Evolutionary conservation across 352 stramenopile species (phyloP), one percentile per base, ranked within the genome.

Genomic region (Phytopythium sindhum): DNA sequence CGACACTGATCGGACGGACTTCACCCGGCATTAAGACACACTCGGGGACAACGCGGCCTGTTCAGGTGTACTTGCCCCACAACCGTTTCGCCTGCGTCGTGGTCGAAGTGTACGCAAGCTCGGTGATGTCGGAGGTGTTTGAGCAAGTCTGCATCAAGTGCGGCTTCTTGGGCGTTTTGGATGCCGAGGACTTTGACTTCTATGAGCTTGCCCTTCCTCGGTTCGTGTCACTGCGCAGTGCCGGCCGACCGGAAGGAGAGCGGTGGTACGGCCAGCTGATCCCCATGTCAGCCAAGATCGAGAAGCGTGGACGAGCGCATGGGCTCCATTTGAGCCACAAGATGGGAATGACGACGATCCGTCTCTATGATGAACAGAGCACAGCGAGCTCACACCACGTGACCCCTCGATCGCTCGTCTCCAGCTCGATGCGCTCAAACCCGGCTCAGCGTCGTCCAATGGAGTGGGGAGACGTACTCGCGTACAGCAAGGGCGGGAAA

Each of bases 261-360:
- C 65, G 88, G 23, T 96, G 88, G 88, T 96, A 95, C 52, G 88
- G 86, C 0, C 66, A 86, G 33, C 62, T 80, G n/a, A 73, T 96
- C 41, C 63, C 76, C 2, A 93, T 93, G 80, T 73, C 75, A 21
- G 67, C 67, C 33, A 80, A 57, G 11, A 64, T 95, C 33, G 81
- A 89, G 28, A 84, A 80, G 48, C 70, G 74, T 63, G 88, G 88
- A 4, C 81, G 81, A 26, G 71, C 78, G 41, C 66, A 90, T 64
- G 86, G 88, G 8, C 66, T 96, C n/a, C 86, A 96, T 59, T 66
- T 96, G 52, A 94, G 88, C 42, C 88, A 96, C 62, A 91, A 85
- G 52, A 87, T 92, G 63, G 78, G 76, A n/a, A 93, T 93, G 80
- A 94, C 84, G 33, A 95, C 88, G 2, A 91, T 96, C 62, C 86